These are phyloP conservation scores for Aspergillus cavernicola DNA, from an alignment of 495 filamentous ascomycete genomes.

Conservation along the genomic window DNA sequence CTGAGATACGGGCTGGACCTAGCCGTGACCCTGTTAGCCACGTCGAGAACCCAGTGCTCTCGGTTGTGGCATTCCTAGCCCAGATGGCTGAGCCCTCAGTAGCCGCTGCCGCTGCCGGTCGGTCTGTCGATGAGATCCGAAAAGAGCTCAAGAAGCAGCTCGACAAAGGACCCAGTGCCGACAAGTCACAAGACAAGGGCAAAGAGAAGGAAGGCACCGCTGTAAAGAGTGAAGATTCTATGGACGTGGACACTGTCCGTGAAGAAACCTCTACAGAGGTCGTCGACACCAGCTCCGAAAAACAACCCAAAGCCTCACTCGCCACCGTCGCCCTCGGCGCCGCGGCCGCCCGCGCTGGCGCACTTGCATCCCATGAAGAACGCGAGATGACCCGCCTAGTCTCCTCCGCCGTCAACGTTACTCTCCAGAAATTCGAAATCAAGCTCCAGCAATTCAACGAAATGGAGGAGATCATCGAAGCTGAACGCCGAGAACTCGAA, in stretches of 20 bases:
- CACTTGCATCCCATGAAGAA: conserved; percentile 90
- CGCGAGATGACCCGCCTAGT: conserved; percentile 92
- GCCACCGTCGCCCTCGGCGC: conserved; percentile 79
- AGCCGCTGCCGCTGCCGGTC: conserved; percentile 82
- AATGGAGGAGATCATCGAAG: conserved; percentile 85
- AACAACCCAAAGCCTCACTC: conserved; percentile 46
- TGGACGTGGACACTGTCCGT: conserved; percentile 58
- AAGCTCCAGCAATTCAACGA: conserved; percentile 93
- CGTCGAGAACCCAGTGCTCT: conserved; percentile 91
- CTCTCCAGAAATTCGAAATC: conserved; percentile 76
- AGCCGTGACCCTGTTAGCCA: conserved; percentile 83
- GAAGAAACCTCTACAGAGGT: conserved; percentile 27
- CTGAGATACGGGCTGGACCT: conserved; percentile 59
- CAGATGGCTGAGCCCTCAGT: conserved; percentile 82
- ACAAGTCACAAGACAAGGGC: conserved; percentile 42
- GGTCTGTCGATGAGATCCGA: conserved; percentile 78
- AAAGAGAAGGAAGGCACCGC: conserved; percentile 51
- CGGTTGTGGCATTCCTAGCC: conserved; percentile 88
- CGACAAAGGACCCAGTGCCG: conserved; percentile 50
- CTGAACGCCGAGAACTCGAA: conserved; percentile 89
- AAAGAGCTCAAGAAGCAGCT: conserved; percentile 69
- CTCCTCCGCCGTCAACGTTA: conserved; percentile 77
- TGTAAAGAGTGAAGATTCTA: conserved; percentile 62
- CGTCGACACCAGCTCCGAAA: conserved; percentile 18
- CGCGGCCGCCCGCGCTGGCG: conserved; percentile 79